Base-by-base conservation (phyloP, 495 filamentous ascomycete genomes). In the Podospora comata region DNA sequence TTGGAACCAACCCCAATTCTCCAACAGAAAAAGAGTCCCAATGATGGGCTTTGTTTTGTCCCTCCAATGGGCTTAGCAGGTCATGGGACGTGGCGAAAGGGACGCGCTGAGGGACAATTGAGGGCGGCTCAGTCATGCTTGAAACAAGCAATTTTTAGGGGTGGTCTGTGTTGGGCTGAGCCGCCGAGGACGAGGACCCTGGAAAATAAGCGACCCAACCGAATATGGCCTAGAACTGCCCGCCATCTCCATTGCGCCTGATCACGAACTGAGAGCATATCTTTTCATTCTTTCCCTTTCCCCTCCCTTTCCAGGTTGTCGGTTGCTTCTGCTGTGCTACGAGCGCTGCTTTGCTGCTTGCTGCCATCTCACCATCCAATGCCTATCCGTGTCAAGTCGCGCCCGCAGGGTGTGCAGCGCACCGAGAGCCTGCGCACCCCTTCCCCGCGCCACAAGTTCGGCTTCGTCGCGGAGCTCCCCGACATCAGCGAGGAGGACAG, bases 401-500 rank as follows among this genome's bases (percentile, higher is more conserved):
- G 75, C 64, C 62, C 70, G 4, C 73, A 71, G 60, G 68, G 69
- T 48, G 60, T 68, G 5, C 73, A 71, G 60, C 65, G 61, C 9
- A 72, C 78, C 15, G 67, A 20, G 4, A 63, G 60, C 0, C 48
- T 71, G 39, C 70, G 73, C 18, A 72, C 76, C 3, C 77, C 77
- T 16, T 76, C 74, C 13, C 77, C 76, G 4, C 67, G 64, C 28
- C 60, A 53, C 26, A 69, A 65, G 27, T 57, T 67, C 32, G 48
- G 69, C 18, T 70, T 71, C 66, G 59, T 69, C 60, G 26, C 71
- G n/a, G 85, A 85, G 39, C 80, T 89, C 16, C 90, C 89, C 7
- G 79, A 85, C 64, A 91, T 93, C 71, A 80, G 79, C 13, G 82
- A 85, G 28, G 79, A 89, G 54, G 91, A 93, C 71, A 74, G 80